Conservation (phyloP, 2,329 filamentous ascomycete genomes). For the Dryadomyces sulphureus region DNA sequence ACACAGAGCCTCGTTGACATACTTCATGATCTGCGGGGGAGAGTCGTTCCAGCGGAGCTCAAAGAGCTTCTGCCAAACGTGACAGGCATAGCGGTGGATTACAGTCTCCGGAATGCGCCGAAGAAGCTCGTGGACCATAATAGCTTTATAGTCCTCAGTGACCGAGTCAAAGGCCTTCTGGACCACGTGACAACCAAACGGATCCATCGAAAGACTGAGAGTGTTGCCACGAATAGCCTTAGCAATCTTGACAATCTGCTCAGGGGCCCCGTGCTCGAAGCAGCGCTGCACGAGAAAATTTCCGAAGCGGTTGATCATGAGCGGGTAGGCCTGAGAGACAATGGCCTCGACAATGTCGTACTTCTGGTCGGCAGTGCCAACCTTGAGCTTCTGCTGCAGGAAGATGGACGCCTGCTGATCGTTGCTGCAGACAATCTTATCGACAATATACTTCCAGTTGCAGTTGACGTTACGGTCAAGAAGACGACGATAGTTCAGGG, state of each 20-base stretch:
- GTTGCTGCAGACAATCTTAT: conserved; percentile 98
- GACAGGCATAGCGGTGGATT: conserved; percentile 95
- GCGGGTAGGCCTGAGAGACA: conserved; percentile 79
- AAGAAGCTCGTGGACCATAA: conserved; percentile 97
- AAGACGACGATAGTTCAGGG: conserved; percentile 88
- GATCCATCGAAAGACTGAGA: conserved; percentile 90
- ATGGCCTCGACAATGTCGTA: conserved; percentile 96
- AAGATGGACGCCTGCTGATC: conserved; percentile 99
- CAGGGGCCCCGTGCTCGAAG: conserved; percentile 92
- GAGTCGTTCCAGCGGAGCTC: conserved; percentile 91
- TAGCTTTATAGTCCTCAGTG: conserved; percentile 91
- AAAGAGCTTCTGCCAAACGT: conserved; percentile 99
- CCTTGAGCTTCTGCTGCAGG: conserved; percentile 95
- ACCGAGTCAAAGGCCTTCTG: conserved; percentile 98
- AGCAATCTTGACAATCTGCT: conserved; percentile 90
- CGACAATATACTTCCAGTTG: conserved; percentile 98
- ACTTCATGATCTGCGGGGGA: conserved; percentile 96
- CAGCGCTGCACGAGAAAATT: conserved; percentile 98
- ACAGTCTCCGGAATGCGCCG: conserved; percentile 94
- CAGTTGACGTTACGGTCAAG: conserved; percentile 93
- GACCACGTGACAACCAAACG: conserved; percentile 94
- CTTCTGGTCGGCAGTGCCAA: conserved; percentile 88
- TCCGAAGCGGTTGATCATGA: conserved; percentile 98
- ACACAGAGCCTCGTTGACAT: conserved; percentile 84
- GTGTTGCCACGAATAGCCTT: conserved; percentile 90